Evolutionary conservation across 1,139 yeast species (phyloP).

Genomic region (Blastobotrys arbuscula): DNA sequence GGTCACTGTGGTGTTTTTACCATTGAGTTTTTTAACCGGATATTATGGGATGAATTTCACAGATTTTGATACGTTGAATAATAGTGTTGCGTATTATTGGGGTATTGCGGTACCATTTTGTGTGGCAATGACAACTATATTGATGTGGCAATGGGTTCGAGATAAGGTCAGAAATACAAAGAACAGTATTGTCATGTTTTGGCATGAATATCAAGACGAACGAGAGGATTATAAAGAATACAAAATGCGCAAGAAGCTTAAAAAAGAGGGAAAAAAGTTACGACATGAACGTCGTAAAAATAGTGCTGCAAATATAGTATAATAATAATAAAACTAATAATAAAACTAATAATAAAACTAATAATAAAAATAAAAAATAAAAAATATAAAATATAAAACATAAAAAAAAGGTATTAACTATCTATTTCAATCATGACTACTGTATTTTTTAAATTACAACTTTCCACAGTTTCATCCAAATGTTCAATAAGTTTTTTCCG

Average conservation of each 20-base stretch:
- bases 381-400: no score
- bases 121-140: conserved; percentile 32
- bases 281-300: not conserved
- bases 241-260: not conserved
- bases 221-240: conserved; percentile 1
- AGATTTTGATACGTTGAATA: conserved; percentile 42
- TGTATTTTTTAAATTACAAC: conserved; percentile 76
- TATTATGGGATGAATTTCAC: conserved; percentile 56
- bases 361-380: no score
- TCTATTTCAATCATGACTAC: conserved; percentile 62
- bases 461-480: conserved; percentile 56
- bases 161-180: conserved; percentile 12
- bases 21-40: conserved; percentile 51
- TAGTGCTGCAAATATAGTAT: not conserved
- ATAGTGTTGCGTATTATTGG: conserved; percentile 47
- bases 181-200: conserved; percentile 1
- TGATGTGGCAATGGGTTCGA: conserved; percentile 29
- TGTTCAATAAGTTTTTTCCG: conserved; percentile 60
- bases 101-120: conserved; percentile 47
- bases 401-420: not conserved
- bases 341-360: not conserved
- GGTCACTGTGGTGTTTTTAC: conserved; percentile 50
- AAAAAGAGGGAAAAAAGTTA: not conserved
- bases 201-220: not conserved
- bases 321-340: not conserved